phyloP scores from a whole-genome alignment of 2,329 filamentous ascomycete genomes.

The Dothistroma septosporum region DNA sequence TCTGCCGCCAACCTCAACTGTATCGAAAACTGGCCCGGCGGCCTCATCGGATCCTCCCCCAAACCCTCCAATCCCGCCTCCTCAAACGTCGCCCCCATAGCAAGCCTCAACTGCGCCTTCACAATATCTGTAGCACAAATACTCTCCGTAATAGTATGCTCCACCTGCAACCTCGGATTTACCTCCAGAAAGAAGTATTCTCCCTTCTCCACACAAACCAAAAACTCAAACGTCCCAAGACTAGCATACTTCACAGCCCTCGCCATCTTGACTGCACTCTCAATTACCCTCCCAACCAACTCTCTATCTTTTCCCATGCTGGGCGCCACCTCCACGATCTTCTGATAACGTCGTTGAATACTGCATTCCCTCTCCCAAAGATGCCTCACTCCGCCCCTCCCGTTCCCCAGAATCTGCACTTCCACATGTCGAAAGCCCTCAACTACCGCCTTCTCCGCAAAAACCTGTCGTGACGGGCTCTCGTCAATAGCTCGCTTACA shows the following conservation, averaged over 20 bases:
- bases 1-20: constrained; percentile 58
- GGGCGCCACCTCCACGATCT: constrained; percentile 58
- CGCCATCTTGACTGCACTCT: constrained; percentile 53
- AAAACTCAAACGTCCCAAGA: constrained; percentile 62
- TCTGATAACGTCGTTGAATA: constrained; percentile 58
- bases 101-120: constrained; percentile 51
- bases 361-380: constrained; percentile 60
- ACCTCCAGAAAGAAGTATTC: constrained; percentile 59
- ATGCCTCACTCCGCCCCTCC: constrained; percentile 49
- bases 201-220: constrained; percentile 48
- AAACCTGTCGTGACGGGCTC: constrained; percentile 55
- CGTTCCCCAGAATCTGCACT: constrained; percentile 58
- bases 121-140: constrained; percentile 55
- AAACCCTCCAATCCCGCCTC: constrained; percentile 26
- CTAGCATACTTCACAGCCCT: constrained; percentile 51
- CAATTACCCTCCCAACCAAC: constrained; percentile 49
- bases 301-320: constrained; percentile 47
- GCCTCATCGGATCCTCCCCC: constrained; percentile 33
- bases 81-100: constrained; percentile 47
- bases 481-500: constrained; percentile 53
- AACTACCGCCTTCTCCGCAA: constrained; percentile 60
- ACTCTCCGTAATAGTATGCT: constrained; percentile 59
- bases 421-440: constrained; percentile 60
- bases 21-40: constrained; percentile 47
- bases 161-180: constrained; percentile 59